Percentiles rank a stretch among this genome's conserved stretches.
These are phyloP conservation scores for Calonectria pauciramosa DNA, from an alignment of 2,329 filamentous ascomycete species.

Conservation along the genomic window DNA sequence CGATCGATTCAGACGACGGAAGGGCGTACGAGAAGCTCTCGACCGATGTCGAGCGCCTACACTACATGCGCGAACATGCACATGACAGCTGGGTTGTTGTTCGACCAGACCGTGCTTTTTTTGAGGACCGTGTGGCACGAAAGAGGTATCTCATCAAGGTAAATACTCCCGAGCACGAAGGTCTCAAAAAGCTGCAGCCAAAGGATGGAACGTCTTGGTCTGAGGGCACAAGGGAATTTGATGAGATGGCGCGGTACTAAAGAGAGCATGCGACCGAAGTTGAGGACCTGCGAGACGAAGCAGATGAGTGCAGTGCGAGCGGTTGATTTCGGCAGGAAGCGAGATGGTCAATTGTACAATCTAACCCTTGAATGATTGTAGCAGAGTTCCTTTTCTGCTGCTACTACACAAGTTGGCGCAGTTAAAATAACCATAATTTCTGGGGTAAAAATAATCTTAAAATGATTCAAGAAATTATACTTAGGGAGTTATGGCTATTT, in stretches of 20 bases:
- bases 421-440: too few relatives aligned
- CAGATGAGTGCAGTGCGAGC: neutral
- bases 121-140: neutral
- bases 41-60: neutral
- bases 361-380: neutral
- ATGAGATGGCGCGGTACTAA: neutral
- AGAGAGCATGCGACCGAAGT: neutral
- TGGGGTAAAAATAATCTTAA: too few relatives aligned
- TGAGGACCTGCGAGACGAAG: neutral
- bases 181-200: neutral
- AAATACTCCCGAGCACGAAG: neutral
- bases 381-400: too few relatives aligned
- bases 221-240: neutral
- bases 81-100: neutral
- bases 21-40: neutral
- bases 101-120: neutral
- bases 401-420: too few relatives aligned
- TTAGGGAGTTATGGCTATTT: too few relatives aligned
- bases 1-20: neutral
- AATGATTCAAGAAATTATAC: too few relatives aligned
- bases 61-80: neutral
- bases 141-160: neutral
- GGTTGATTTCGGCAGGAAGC: neutral
- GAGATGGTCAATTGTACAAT: neutral
- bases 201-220: neutral